These are phyloP conservation scores for Diaporthe humulicola DNA, from an alignment of 2,329 filamentous ascomycete species.

Conservation along the genomic window DNA sequence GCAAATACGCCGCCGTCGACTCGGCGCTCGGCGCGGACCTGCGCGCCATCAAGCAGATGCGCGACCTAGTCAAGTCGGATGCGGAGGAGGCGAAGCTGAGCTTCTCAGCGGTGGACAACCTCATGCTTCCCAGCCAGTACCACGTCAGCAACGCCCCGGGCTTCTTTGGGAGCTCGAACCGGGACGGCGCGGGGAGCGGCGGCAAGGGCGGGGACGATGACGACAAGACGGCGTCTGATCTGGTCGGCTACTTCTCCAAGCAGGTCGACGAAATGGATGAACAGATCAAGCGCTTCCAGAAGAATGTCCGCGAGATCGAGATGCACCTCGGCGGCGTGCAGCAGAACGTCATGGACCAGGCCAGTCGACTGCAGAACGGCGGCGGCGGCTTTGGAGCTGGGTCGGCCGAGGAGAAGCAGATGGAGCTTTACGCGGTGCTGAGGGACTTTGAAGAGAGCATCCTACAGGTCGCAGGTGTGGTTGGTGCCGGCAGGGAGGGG, in stretches of 20 bases:
- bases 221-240: slow-evolving; percentile 62
- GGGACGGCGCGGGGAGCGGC: slow-evolving; percentile 53
- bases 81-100: slow-evolving; percentile 57
- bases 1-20: slow-evolving; percentile 60
- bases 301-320: slow-evolving; percentile 74
- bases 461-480: slow-evolving; percentile 71
- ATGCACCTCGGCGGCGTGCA: slow-evolving; percentile 75
- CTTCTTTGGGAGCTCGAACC: slow-evolving; percentile 51
- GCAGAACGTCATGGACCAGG: slow-evolving; percentile 69
- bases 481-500: slow-evolving; percentile 71
- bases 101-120: slow-evolving; percentile 61
- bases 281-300: slow-evolving; percentile 69
- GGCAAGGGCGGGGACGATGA: slow-evolving; percentile 57
- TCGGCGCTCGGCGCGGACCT: slow-evolving; percentile 56
- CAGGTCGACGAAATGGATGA: slow-evolving; percentile 72
- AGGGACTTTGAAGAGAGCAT: slow-evolving; percentile 76
- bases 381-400: slow-evolving; percentile 52
- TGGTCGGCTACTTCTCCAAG: slow-evolving; percentile 74
- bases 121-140: slow-evolving; percentile 63
- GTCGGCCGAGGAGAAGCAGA: slow-evolving; percentile 59
- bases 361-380: slow-evolving; percentile 65
- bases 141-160: slow-evolving; percentile 54
- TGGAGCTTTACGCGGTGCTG: slow-evolving; percentile 70
- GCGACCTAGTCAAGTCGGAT: slow-evolving; percentile 56
- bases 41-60: slow-evolving; percentile 57